A percentile compares a stretch with the other conserved stretches of the same genome.
These are phyloP conservation scores for Alopecurus myosuroides DNA, from an alignment of 176 grass and related monocot genomes.

Conservation along the genomic window DNA sequence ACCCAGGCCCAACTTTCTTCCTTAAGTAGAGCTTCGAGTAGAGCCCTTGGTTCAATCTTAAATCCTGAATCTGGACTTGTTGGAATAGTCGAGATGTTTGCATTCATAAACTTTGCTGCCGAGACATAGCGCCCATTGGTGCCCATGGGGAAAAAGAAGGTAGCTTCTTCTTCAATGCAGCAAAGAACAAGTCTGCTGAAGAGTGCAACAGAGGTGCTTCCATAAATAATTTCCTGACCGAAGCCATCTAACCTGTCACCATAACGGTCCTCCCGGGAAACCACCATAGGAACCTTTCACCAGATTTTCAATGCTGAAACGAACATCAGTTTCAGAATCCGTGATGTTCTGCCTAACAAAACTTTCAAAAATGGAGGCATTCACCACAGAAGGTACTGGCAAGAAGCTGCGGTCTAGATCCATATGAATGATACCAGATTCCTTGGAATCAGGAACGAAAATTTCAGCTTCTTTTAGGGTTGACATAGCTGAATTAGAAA, in stretches of 20 bases:
- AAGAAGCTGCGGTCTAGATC: slow-evolving; percentile 85
- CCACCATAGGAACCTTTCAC: slow-evolving; percentile 72
- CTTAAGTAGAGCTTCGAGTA: slow-evolving; percentile 35
- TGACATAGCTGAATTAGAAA: slow-evolving; percentile 64
- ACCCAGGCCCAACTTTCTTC: slow-evolving; percentile 54
- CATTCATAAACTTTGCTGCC: slow-evolving; percentile 79
- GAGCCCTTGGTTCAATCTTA: slow-evolving; percentile 56
- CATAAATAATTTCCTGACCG: slow-evolving; percentile 50
- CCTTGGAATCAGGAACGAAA: slow-evolving; percentile 35
- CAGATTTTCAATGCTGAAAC: slow-evolving; percentile 59
- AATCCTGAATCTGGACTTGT: slow-evolving; percentile 47
- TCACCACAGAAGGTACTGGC: slow-evolving; percentile 62
- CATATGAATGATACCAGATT: slow-evolving; percentile 68
- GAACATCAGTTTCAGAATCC: slow-evolving; percentile 78
- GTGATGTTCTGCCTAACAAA: slow-evolving; percentile 88
- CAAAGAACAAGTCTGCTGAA: slow-evolving; percentile 90
- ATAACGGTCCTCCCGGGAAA: slow-evolving; percentile 40
- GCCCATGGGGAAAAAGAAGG: slow-evolving; percentile 81
- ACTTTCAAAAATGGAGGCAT: slow-evolving; percentile 81
- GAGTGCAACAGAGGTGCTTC: slow-evolving; percentile 69
- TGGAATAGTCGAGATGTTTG: slow-evolving; percentile 45
- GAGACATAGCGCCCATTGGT: slow-evolving; percentile 72
- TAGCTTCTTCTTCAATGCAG: slow-evolving; percentile 75
- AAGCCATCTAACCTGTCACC: slow-evolving; percentile 11
- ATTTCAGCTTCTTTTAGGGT: slow-evolving; percentile 80